Conservation (phyloP, 768 basidiomycete genomes). For the Chiua virens region DNA sequence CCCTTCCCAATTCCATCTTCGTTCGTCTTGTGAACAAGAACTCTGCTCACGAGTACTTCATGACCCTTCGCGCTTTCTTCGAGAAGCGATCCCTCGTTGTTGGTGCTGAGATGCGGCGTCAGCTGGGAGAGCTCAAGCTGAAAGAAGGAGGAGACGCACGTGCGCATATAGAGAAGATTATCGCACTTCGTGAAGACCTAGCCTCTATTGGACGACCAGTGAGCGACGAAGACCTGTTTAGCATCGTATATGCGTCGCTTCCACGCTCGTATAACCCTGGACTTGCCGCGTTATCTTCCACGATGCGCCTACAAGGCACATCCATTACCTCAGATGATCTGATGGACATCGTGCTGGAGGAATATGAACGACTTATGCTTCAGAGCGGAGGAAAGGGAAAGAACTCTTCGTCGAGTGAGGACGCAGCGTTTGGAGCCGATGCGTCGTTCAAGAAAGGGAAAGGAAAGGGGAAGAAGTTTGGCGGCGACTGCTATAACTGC, state of each 20-base stretch:
- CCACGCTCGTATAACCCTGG: slow-evolving; percentile 34
- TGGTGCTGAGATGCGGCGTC: background rate
- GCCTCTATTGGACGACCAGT: slow-evolving; percentile 32
- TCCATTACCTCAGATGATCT: background rate
- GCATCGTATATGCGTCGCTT: too few relatives aligned
- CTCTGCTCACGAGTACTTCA: too few relatives aligned
- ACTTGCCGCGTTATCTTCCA: slow-evolving; percentile 15
- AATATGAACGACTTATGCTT: slow-evolving; percentile 14
- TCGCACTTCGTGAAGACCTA: slow-evolving; percentile 32
- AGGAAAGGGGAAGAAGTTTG: background rate
- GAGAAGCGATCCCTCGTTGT: background rate
- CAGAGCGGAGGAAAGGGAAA: background rate
- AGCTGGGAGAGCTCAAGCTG: slow-evolving; percentile 2
- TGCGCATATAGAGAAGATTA: slow-evolving; percentile 32
- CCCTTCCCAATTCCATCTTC: background rate
- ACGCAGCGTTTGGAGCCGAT: background rate
- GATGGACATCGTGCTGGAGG: slow-evolving; percentile 6
- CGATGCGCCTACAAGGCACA: background rate
- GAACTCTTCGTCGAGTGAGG: background rate
- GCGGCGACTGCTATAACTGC: slow-evolving; percentile 1
- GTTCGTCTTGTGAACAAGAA: background rate
- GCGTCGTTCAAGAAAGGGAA: background rate
- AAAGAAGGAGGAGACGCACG: slow-evolving; percentile 33
- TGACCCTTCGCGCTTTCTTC: background rate
- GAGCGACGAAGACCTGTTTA: slow-evolving; percentile 31